phyloP scores from a whole-genome alignment of 805 yeast genomes.

The Yarrowia sp. region DNA sequence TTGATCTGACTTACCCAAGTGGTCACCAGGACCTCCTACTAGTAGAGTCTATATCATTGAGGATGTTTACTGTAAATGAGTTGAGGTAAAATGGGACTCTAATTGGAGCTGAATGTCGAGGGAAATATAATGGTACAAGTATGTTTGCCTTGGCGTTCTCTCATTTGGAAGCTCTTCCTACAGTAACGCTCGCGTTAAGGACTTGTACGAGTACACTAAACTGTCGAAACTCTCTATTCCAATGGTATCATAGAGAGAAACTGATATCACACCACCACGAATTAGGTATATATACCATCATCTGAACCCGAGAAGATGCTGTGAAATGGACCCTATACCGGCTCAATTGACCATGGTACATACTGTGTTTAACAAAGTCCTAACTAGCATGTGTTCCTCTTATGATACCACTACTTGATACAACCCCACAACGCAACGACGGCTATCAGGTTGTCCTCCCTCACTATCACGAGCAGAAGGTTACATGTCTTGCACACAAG shows the following conservation, averaged over 20 bases:
- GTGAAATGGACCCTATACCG: no score
- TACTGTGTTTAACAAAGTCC: no score
- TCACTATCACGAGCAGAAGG: not conserved
- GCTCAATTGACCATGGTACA: no score
- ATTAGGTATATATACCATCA: no score
- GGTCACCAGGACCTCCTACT: not conserved
- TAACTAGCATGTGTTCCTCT: no score
- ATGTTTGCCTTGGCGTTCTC: no score
- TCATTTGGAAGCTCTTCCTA: no score
- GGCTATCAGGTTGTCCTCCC: no score
- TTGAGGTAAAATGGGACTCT: not conserved
- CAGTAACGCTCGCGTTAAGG: no score
- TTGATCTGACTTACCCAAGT: not conserved
- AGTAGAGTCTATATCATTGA: not conserved
- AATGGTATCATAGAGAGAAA: not conserved
- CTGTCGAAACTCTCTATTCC: not conserved
- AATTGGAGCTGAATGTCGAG: no score
- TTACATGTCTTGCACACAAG: not conserved
- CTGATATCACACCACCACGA: not conserved
- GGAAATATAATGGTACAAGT: no score
- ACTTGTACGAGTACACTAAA: not conserved
- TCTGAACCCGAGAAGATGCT: no score
- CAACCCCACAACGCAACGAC: not conserved
- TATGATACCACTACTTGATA: not conserved
- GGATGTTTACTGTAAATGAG: not conserved